Evolutionary conservation across 108 stramenopile genomes (phyloP).

Genomic region (Nitzschia palea): DNA sequence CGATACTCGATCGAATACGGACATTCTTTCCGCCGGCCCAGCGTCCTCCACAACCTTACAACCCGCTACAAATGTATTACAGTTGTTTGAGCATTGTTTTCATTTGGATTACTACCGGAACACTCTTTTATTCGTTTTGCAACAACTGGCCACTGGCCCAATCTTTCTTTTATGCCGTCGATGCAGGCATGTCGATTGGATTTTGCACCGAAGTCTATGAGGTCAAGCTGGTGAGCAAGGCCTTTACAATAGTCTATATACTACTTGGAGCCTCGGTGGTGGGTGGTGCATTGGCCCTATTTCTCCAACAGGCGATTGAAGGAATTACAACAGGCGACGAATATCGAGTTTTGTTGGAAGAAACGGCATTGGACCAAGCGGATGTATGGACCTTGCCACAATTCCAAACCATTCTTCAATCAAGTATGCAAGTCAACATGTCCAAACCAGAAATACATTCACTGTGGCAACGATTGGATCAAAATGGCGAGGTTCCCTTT

Average conservation of each 20-base stretch:
- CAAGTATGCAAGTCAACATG: conserved; percentile 2
- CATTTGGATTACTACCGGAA: conserved; percentile 53
- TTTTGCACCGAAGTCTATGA: conserved; percentile 75
- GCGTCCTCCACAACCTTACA: conserved; percentile 17
- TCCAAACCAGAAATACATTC: conserved; percentile 22
- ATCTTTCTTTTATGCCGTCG: conserved; percentile 75
- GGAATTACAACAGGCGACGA: conserved; percentile 35
- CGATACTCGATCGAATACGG: too few species aligned
- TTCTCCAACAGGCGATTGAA: conserved; percentile 59
- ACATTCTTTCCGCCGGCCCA: background rate
- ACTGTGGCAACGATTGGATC: conserved; percentile 44
- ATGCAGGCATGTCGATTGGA: conserved; percentile 82
- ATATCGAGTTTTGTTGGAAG: conserved; percentile 52
- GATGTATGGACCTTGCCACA: conserved; percentile 42
- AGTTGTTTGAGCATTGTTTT: conserved; percentile 40
- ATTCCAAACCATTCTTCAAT: conserved; percentile 33
- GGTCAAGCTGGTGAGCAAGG: conserved; percentile 52
- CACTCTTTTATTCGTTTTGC: conserved; percentile 66
- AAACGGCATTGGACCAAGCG: conserved; percentile 41
- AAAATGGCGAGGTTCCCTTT: conserved; percentile 36
- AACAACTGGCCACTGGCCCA: conserved; percentile 68
- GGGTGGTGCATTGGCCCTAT: conserved; percentile 65
- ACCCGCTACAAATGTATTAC: conserved; percentile 39
- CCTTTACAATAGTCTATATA: conserved; percentile 69
- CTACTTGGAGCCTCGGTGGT: conserved; percentile 66